Percentiles rank a stretch among this genome's conserved stretches.
Conservation (phyloP, 495 filamentous ascomycete genomes). For the Penicillium psychrofluorescens region DNA sequence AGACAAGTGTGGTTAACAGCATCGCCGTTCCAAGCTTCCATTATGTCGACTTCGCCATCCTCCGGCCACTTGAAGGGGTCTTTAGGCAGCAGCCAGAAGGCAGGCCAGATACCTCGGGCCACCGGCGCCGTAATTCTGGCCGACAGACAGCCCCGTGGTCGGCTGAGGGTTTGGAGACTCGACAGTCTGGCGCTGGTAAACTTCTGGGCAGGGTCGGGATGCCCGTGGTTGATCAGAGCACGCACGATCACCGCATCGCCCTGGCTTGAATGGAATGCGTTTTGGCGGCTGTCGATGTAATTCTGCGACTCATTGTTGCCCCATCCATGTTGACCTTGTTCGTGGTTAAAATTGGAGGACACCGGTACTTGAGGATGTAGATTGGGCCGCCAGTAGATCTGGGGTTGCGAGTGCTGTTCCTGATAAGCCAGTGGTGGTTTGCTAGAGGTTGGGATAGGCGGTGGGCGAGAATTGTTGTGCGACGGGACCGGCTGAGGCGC, state of each 20-base stretch:
- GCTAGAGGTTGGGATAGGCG: conserved; percentile 20
- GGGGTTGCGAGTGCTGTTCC: conserved; percentile 17
- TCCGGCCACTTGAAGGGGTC: conserved; percentile 25
- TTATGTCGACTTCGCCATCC: conserved; percentile 23
- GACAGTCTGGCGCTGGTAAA: conserved; percentile 21
- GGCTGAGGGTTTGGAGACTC: conserved; percentile 17
- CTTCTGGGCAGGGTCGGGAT: conserved; percentile 16
- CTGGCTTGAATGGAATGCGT: conserved; percentile 22
- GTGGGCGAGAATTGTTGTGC: conserved; percentile 15
- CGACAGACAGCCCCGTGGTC: conserved; percentile 21
- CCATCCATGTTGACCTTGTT: conserved; percentile 22
- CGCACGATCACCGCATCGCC: conserved; percentile 21
- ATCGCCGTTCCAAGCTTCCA: conserved; percentile 23
- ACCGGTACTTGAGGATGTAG: conserved; percentile 17
- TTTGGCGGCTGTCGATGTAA: conserved; percentile 19
- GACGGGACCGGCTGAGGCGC: conserved; percentile 7
- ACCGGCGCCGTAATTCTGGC: conserved; percentile 20
- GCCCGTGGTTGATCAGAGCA: conserved; percentile 19
- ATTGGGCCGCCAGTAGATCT: conserved; percentile 23
- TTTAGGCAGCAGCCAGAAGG: conserved; percentile 27
- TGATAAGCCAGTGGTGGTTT: conserved; percentile 16
- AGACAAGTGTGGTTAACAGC: conserved; percentile 22
- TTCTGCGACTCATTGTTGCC: conserved; percentile 23
- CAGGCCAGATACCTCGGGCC: conserved; percentile 22
- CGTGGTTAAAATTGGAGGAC: conserved; percentile 14